Evolutionary conservation across 805 yeast species (phyloP), one percentile per base, ranked within the genome.

Genomic region (Wickerhamomyces bovis): DNA sequence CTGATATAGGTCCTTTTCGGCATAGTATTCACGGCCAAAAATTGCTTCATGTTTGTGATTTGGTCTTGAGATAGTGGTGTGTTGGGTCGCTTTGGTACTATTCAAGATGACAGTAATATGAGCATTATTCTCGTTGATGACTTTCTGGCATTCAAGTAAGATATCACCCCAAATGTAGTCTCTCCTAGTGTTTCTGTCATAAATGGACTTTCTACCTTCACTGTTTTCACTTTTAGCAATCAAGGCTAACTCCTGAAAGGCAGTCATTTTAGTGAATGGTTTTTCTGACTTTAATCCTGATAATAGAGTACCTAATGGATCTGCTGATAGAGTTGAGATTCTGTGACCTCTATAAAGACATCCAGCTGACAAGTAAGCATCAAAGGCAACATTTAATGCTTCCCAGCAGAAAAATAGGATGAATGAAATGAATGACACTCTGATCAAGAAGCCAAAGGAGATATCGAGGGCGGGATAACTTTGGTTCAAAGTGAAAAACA

Each of bases 221-320:
- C 64, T 52, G 49, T 75, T 73, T 1, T 69, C 59, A 3, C 78
- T 65, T 1, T 80, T 75, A 8, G 89, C 68, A 41, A 85, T 68
- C 55, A 76, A 81, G 1, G 87, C 84, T 45, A 85, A 67, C 58
- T 85, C 94, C 64, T 85, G 92, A 65, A 79, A 84, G 3, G 92
- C 89, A 1, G 89, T 80, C 48, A 80, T 60, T 49, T 80, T 75
- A 1, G 77, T 76, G 45, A 78, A 69, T 11, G 68, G 70, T 43
- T 70, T 71, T 26, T 64, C 61, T 31, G 81, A 81, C 43, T 74
- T 72, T 50, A 85, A 69, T 0, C 92, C 92, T 3, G 81, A 71
- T 12, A 85, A 61, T 35, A 85, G 64, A 1, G 89, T 81, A 44
- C 75, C 77, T 42, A 81, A 67, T 8, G 88, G 89, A 43, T 78